These are phyloP conservation scores for Flueggea neowawraea DNA, from an alignment of 441 rosid genomes.

Conservation along the genomic window DNA sequence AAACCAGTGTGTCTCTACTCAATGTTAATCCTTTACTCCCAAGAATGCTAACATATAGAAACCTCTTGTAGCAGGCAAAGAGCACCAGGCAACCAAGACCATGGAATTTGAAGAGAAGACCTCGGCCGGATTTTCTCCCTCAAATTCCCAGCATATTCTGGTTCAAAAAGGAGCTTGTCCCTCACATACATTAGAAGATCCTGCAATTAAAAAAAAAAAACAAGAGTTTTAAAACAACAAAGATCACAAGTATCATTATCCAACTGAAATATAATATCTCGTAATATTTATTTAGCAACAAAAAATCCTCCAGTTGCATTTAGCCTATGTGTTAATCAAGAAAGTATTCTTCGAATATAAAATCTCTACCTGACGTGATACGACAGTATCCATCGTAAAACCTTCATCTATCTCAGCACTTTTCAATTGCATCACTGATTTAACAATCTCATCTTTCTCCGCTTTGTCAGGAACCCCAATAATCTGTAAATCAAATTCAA, in stretches of 20 bases:
- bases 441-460: slow-evolving; percentile 94
- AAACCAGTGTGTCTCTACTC: not conserved
- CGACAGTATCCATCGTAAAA: slow-evolving; percentile 69
- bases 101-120: slow-evolving; percentile 70
- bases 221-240: not conserved
- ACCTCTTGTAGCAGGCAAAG: slow-evolving; percentile 98
- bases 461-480: slow-evolving; percentile 71
- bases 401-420: slow-evolving; percentile 82
- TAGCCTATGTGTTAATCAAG: not conserved
- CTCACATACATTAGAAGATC: slow-evolving; percentile 87
- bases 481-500: slow-evolving; percentile 40
- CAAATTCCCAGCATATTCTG: slow-evolving; percentile 86
- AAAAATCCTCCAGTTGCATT: too few species aligned
- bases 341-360: not conserved
- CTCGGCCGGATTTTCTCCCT: slow-evolving; percentile 75
- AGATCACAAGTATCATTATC: too few species aligned
- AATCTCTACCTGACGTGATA: slow-evolving; percentile 67
- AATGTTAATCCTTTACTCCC: not conserved
- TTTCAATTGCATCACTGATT: slow-evolving; percentile 73
- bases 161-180: slow-evolving; percentile 93
- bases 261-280: too few species aligned
- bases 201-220: slow-evolving; percentile 29
- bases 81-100: slow-evolving; percentile 92
- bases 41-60: slow-evolving; percentile 2
- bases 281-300: too few species aligned